Evolutionary conservation across 192 early-diverging fungal genomes (phyloP), one percentile per base, ranked within the genome.

Genomic region (Coemansia sp.): DNA sequence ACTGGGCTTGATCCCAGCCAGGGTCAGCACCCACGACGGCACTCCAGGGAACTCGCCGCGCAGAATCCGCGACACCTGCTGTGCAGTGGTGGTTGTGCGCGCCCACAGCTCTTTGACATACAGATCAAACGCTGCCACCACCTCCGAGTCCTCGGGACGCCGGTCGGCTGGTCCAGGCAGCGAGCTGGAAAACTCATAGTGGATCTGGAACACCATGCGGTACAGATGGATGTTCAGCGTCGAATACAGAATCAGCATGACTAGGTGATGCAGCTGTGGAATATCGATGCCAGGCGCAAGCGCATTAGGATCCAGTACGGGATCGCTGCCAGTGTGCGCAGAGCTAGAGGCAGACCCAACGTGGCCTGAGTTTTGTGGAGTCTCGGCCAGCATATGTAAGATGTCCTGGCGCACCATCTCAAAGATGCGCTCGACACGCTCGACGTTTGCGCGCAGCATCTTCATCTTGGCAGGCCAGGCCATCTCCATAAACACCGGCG

Each of bases 191-290:
- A 74, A 61, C 66, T 79, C 76, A 38, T 74, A 79, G 65, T 79
- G 76, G 25, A 79, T 67, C 68, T 79, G 76, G 38, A 79, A 79
- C 14, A 79, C 76, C 71, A 79, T 79, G 47, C 76, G 76, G 50
- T 79, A 79, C 15, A 79, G 67, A 23, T 79, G 76, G 38, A 79
- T 79, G 58, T 79, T 79, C 32, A 79, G 71, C 15, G 62, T 61
- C 5, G 71, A 74, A 62, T 79, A 79, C 48, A 79, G 68, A n/a
- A 79, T 64, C 10, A 79, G 76, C 76, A 79, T 79, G 35, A 43
- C 59, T 37, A 79, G 62, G 45, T 74, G 72, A 54, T 79, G 67
- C 65, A 79, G 51, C 9, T 73, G 72, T 15, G 76, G 76, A 52
- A 79, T 74, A 58, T 79, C 76, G 55, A 79, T 76, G 29, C 74